phyloP scores from a whole-genome alignment of 345 rosid genomes.

The Geranium rotundifolium region DNA sequence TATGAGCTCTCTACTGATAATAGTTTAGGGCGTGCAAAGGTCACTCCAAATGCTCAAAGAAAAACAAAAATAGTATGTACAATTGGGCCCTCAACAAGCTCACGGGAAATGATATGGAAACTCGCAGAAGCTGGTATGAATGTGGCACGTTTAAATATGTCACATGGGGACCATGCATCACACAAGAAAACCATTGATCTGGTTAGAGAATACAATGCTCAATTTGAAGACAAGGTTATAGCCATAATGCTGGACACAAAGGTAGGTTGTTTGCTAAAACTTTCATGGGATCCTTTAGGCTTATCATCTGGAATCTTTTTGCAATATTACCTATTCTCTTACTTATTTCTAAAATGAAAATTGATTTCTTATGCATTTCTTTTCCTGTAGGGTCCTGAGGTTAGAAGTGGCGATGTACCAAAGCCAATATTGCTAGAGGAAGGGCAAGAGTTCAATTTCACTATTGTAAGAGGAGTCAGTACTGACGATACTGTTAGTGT shows the following conservation, averaged over 20 bases:
- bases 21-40: slow-evolving; percentile 21
- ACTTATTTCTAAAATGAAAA: not conserved
- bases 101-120: slow-evolving; percentile 97
- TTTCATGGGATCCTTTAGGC: not conserved
- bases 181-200: slow-evolving; percentile 80
- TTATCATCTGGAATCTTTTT: not conserved
- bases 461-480: slow-evolving; percentile 70
- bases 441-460: slow-evolving; percentile 88
- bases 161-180: slow-evolving; percentile 91
- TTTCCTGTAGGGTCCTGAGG: slow-evolving; percentile 83
- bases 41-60: slow-evolving; percentile 29
- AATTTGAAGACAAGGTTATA: slow-evolving; percentile 61
- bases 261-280: slow-evolving; percentile 27
- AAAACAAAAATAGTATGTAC: slow-evolving; percentile 94
- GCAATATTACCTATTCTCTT: not conserved
- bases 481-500: slow-evolving; percentile 76
- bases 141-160: slow-evolving; percentile 93
- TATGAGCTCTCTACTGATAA: slow-evolving; percentile 21
- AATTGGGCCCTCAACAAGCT: slow-evolving; percentile 86
- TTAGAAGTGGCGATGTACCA: slow-evolving; percentile 94
- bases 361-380: not conserved
- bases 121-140: slow-evolving; percentile 93
- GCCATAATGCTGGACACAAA: slow-evolving; percentile 96
- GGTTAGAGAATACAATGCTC: slow-evolving; percentile 85
- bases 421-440: slow-evolving; percentile 61